phyloP scores from a whole-genome alignment of 805 yeast species.

The Isabelozyma heimii region DNA sequence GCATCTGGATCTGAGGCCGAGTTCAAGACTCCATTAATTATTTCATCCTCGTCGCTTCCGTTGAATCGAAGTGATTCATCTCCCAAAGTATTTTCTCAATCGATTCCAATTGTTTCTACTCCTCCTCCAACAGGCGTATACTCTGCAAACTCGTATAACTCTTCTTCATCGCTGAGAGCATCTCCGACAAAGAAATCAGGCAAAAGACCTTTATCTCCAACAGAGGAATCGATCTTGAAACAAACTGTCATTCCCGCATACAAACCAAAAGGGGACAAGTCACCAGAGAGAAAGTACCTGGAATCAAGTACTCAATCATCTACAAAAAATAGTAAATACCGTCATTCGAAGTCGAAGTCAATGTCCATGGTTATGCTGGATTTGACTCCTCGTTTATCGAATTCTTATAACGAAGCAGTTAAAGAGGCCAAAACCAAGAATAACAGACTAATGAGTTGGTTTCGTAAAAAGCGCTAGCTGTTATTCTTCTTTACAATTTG shows the following conservation, averaged over 20 bases:
- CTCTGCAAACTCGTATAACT: background rate
- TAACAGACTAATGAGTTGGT: slow-evolving; percentile 22
- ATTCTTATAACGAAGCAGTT: slow-evolving; percentile 4
- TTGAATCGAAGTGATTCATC: background rate
- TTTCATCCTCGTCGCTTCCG: background rate
- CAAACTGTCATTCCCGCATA: slow-evolving; percentile 24
- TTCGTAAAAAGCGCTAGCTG: slow-evolving; percentile 13
- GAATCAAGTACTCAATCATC: background rate
- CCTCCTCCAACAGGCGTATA: background rate
- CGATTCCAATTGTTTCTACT: background rate
- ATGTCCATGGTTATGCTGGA: slow-evolving; percentile 16
- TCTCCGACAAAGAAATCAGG: slow-evolving; percentile 9
- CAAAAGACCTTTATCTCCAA: slow-evolving; percentile 16
- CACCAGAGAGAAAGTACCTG: background rate
- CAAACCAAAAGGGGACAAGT: slow-evolving; percentile 3
- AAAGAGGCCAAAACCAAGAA: slow-evolving; percentile 9
- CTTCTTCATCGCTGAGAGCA: background rate
- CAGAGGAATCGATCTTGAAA: slow-evolving; percentile 21
- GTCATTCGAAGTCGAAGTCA: slow-evolving; percentile 20
- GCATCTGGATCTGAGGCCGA: background rate
- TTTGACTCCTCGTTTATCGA: slow-evolving; percentile 14
- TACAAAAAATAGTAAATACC: background rate
- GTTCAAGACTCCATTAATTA: background rate
- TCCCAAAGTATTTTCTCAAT: slow-evolving; percentile 1
- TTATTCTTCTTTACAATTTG: too few relatives aligned